Conservation (phyloP, 2,329 filamentous ascomycete genomes). For the Fusarium annulatum region DNA sequence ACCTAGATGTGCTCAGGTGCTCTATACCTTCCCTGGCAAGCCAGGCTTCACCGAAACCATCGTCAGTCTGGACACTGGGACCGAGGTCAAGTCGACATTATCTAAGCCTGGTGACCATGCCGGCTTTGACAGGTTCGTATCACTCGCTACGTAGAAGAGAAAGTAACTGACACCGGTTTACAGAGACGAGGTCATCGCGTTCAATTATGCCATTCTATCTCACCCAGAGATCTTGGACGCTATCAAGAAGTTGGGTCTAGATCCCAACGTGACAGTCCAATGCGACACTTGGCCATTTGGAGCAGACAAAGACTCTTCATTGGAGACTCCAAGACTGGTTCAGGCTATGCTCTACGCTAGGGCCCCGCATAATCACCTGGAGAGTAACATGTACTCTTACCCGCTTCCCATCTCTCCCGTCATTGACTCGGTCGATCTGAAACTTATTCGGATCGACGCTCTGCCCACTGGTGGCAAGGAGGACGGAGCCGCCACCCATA, state of each 20-base stretch:
- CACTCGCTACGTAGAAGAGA: accelerated
- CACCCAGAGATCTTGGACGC: not conserved
- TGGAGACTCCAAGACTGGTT: not conserved
- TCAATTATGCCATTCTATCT: not conserved
- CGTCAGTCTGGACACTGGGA: not conserved
- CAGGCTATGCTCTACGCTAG: not conserved
- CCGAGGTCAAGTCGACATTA: not conserved
- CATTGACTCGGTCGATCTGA: slow-evolving; percentile 65
- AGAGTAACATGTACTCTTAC: slow-evolving; percentile 59
- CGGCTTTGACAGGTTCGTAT: not conserved
- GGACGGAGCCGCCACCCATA: slow-evolving; percentile 57
- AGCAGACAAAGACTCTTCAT: not conserved
- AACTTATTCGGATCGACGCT: slow-evolving; percentile 67
- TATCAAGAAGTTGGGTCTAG: not conserved
- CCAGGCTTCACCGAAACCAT: not conserved
- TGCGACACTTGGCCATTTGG: not conserved
- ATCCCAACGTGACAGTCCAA: not conserved
- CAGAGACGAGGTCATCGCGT: not conserved
- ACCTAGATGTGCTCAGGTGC: not conserved
- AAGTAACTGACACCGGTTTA: accelerated
- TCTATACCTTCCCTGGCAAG: not conserved
- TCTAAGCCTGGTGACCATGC: not conserved
- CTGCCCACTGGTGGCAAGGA: slow-evolving; percentile 60
- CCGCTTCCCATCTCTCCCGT: slow-evolving; percentile 69
- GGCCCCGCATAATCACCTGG: not conserved